phyloP scores from a whole-genome alignment of 169 alveolate species.

The Plasmodium knowlesi region DNA sequence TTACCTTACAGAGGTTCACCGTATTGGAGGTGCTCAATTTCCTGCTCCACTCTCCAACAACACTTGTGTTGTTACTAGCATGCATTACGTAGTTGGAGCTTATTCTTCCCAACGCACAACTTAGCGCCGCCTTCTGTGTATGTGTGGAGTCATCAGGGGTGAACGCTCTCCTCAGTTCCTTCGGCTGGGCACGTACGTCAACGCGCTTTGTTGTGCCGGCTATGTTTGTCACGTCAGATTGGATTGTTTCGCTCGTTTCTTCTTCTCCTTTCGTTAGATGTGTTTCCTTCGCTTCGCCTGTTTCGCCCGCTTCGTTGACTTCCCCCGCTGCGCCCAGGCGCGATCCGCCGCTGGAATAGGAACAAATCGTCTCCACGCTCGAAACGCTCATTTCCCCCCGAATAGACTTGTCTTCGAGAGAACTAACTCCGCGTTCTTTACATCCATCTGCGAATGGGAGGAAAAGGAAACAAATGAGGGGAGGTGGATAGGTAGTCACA shows the following conservation, averaged over 20 bases:
- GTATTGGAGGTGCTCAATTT: not conserved
- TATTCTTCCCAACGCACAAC: not conserved
- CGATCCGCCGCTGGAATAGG: not conserved
- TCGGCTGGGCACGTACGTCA: not conserved
- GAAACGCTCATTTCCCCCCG: constrained; percentile 27
- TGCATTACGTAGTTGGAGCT: not conserved
- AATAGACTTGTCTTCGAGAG: not conserved
- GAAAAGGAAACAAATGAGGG: not conserved
- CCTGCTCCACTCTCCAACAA: not conserved
- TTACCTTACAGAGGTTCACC: not conserved
- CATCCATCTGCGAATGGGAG: constrained; percentile 13
- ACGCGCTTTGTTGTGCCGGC: not conserved
- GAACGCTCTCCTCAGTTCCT: not conserved
- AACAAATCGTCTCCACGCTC: constrained; percentile 47
- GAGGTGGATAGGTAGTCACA: not conserved
- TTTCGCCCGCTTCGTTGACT: not conserved
- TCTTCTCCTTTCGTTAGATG: not conserved
- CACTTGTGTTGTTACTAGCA: not conserved
- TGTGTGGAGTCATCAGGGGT: not conserved
- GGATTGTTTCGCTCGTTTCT: not conserved
- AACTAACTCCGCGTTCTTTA: not conserved
- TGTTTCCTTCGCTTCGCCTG: not conserved
- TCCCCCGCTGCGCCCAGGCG: not conserved
- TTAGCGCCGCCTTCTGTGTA: not conserved
- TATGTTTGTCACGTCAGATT: not conserved